phyloP scores from a whole-genome alignment of 116 monocot species.

The Thalassia testudinum region DNA sequence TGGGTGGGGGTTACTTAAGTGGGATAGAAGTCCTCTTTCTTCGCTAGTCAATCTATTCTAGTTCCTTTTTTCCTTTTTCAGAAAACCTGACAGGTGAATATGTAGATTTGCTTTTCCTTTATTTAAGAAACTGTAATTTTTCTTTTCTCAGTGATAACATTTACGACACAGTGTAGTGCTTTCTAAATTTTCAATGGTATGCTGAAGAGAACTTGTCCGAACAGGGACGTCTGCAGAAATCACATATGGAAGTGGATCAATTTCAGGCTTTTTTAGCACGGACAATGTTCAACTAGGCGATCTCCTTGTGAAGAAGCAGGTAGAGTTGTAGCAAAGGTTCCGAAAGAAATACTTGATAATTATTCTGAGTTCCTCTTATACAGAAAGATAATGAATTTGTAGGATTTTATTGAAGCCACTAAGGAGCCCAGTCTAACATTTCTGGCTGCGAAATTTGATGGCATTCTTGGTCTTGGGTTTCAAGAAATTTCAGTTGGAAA shows the following conservation, averaged over 20 bases:
- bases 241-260: constrained; percentile 68
- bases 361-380: no score
- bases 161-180: no score
- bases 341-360: background rate
- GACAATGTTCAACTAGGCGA: constrained; percentile 70
- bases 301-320: constrained; percentile 60
- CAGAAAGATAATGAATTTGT: background rate
- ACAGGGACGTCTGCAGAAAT: constrained; percentile 72
- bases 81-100: no score
- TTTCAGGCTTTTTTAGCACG: constrained; percentile 73
- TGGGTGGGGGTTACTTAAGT: no score
- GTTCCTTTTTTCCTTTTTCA: no score
- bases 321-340: constrained; percentile 1
- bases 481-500: constrained; percentile 68
- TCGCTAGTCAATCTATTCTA: no score
- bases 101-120: no score
- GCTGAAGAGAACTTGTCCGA: no score
- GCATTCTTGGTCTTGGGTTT: constrained; percentile 82
- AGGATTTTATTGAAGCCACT: constrained; percentile 83
- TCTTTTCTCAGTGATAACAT: no score
- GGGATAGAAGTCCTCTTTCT: no score
- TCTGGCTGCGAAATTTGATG: constrained; percentile 60
- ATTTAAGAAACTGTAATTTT: no score
- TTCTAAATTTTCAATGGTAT: no score
- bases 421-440: constrained; percentile 54